A percentile compares a stretch with the other conserved stretches of the same genome.
phyloP scores from a whole-genome alignment of 345 rosid species.

The Salix arbutifolia region DNA sequence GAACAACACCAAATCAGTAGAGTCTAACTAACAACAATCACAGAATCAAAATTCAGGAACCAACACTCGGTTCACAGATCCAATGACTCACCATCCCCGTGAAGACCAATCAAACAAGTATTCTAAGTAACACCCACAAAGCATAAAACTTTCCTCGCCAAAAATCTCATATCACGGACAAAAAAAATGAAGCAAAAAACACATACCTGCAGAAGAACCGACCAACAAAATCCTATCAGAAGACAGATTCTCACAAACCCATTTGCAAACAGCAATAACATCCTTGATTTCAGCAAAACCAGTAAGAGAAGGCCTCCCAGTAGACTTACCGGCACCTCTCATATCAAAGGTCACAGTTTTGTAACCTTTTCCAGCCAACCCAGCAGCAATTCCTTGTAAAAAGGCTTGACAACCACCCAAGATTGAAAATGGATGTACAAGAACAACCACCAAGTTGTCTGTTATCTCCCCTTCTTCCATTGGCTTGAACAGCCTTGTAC shows the following conservation, averaged over 20 bases:
- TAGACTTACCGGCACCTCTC: conserved; percentile 85
- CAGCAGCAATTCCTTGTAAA: conserved; percentile 67
- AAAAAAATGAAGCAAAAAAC: background rate
- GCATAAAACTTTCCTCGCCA: background rate
- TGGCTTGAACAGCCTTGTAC: conserved; percentile 61
- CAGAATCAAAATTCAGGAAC: conserved; percentile 3
- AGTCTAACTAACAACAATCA: background rate
- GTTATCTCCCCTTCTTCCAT: conserved; percentile 19
- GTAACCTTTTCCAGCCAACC: conserved; percentile 56
- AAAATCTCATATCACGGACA: background rate
- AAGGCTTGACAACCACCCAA: conserved; percentile 81
- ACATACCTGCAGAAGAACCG: conserved; percentile 85
- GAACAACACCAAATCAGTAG: background rate
- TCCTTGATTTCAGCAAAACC: conserved; percentile 83
- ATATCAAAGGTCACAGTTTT: conserved; percentile 79
- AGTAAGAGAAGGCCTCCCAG: conserved; percentile 78
- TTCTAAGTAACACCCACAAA: conserved; percentile 5
- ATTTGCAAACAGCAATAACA: conserved; percentile 73
- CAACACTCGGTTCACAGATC: conserved; percentile 29
- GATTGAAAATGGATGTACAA: conserved; percentile 86
- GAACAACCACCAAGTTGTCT: conserved; percentile 49
- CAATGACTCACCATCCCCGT: conserved; percentile 6
- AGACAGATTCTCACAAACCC: conserved; percentile 49
- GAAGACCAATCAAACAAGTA: background rate
- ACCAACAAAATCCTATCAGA: conserved; percentile 67